phyloP scores from a whole-genome alignment of 2,329 filamentous ascomycete species.

The Pestalotiopsis fici region DNA sequence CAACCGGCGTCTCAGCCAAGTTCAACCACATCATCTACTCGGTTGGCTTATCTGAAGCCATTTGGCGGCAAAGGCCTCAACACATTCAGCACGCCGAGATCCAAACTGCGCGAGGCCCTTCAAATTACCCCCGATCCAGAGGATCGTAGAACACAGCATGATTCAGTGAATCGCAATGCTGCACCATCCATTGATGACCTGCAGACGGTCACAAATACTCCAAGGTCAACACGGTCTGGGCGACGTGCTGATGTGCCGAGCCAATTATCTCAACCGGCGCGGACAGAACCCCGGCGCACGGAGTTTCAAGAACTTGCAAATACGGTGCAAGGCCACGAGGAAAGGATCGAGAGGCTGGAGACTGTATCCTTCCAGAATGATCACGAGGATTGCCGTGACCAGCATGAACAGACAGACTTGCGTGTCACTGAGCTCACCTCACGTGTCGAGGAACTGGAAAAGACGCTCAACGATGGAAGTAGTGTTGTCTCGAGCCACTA shows the following conservation, averaged over 20 bases:
- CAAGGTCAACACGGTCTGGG: conserved; percentile 27
- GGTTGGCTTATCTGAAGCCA: conserved; percentile 52
- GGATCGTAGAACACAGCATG: conserved; percentile 17
- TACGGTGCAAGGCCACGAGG: conserved; percentile 60
- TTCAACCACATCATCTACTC: conserved; percentile 53
- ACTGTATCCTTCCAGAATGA: conserved; percentile 66
- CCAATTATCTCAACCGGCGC: conserved; percentile 19
- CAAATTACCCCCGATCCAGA: conserved; percentile 26
- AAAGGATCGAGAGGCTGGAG: conserved; percentile 69
- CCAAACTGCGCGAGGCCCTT: conserved; percentile 32
- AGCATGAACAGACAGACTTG: conserved; percentile 66
- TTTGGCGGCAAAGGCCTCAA: conserved; percentile 58
- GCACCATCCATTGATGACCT: conserved; percentile 25
- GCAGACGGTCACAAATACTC: conserved; percentile 31
- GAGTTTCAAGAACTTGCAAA: conserved; percentile 48
- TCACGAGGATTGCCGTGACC: conserved; percentile 71
- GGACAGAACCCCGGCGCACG: conserved; percentile 28
- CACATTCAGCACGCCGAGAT: conserved; percentile 46
- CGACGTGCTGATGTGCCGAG: conserved; percentile 20
- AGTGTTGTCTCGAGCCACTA: conserved; percentile 39
- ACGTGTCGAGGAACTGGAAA: conserved; percentile 61
- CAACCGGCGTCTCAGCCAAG: conserved; percentile 52
- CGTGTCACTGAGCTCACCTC: conserved; percentile 71
- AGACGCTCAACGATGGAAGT: conserved; percentile 47
- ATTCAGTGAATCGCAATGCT: conserved; percentile 17